Base-by-base conservation (phyloP, 305 asterid genomes). In the Fraxinus dipetala region DNA sequence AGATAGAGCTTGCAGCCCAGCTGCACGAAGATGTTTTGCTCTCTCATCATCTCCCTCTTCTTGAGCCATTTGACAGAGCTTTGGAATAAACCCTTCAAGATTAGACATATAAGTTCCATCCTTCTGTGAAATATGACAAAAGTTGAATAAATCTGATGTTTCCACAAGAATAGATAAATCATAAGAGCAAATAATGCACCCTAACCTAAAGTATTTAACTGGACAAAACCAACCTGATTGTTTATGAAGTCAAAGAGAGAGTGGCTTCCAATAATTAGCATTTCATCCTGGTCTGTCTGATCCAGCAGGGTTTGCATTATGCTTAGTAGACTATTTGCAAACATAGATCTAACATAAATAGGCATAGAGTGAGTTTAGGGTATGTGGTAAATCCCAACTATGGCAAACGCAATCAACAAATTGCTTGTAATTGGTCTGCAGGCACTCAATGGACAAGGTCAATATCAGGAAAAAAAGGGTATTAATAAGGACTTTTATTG, bases 41-140 rank as follows among this genome's bases (percentile, higher is more conserved):
- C 91, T 89, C 76, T 95, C 97, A 70, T 91, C 94, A 3, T 93
- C 98, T 84, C 98, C 99, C 61, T 80, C 90, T 89, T 96, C 97
- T 90, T 92, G 98, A 87, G 98, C 93, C 83, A 95, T 81, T 83
- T 89, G 95, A 87, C 98, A 96, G 82, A 96, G 95, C 86, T 92
- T 96, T 43, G 99, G 99, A 83, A 95, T 91, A 82, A 93, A 92
- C 79, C 91, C 97, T 88, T 96, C 99, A 34, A 96, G 88, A 86
- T 93, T 94, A 90, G 93, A 96, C 99, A 96, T 91, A 90, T 92
- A 91, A 32, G 97, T 92, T 82, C 95, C 98, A 63, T 96, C 98
- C 80, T 90, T 93, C 99, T 96, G 92, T 79, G 84, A 88, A 88
- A 54, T n/a, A 88, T 20, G 82, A 63, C 78, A 83, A 75, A 82